Base-by-base conservation (phyloP, 2,329 filamentous ascomycete genomes). In the Ophiognomonia clavigignenti-juglandacearum region DNA sequence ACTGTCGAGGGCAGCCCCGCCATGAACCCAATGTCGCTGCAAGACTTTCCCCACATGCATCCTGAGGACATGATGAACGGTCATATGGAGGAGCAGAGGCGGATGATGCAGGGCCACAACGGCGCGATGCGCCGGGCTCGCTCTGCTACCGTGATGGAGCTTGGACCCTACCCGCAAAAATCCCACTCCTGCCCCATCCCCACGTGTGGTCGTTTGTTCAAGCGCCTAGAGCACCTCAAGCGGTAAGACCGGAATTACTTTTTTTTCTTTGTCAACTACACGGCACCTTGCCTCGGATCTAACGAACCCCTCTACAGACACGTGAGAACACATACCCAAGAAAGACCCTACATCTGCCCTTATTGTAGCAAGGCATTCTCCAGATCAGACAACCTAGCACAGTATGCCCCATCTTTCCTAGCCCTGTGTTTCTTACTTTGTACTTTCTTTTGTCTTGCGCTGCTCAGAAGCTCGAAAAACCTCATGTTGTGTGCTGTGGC, bases 341-440 rank as follows among this genome's bases (percentile, higher is more conserved):
- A 98, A 77, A 88, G 92, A 72, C 93, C 93, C 59, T 98, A 98
- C 71, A 85, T 95, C 64, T 98, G 93, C 80, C 87, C 88, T 59
- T 85, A 95, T 69, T 98, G 93, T 82, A 96, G 88, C 78, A 97
- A 97, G 77, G 92, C 92, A 56, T 98, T 98, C 70, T 97, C 93
- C 51, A 80, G 93, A 71, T 97, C 92, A 62, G 93, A 98, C 74
- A 98, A 98, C 68, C 86, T 98, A 70, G 93, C 93, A 68, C 93
- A 98, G 87, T 95, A 89, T 71, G 80, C 63, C 59, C 62, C 63
- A 54, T 51, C 54, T 66, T 68, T 70, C 61, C 55, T 68, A 63
- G 53, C 53, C 31, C n/a, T 61, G 41, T 45, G 42, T 26, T 29
- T 39, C 43, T 43, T 45, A 41, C 39, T 49, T 53, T 66, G 53